phyloP scores from a whole-genome alignment of 495 filamentous ascomycete genomes.

The Rhypophila decipiens region DNA sequence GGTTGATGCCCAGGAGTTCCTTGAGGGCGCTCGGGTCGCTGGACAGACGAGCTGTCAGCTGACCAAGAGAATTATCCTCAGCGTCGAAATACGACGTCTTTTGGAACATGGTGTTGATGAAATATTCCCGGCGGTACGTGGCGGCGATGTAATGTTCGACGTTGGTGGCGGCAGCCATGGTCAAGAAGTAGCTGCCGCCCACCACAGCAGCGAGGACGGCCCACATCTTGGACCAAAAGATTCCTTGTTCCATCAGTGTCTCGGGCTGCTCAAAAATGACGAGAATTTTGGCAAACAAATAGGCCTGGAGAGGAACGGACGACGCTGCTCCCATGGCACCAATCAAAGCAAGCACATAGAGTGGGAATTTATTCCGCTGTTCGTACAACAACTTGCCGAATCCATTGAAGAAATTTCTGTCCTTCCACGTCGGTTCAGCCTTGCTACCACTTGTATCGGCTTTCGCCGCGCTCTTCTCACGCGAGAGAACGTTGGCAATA shows the following conservation, averaged over 20 bases:
- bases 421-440: slow-evolving; percentile 23
- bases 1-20: slow-evolving; percentile 54
- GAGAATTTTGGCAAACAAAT: slow-evolving; percentile 38
- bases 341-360: slow-evolving; percentile 29
- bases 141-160: slow-evolving; percentile 37
- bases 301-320: slow-evolving; percentile 35
- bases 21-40: slow-evolving; percentile 56
- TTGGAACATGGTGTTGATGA: slow-evolving; percentile 50
- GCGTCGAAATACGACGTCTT: slow-evolving; percentile 60
- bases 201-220: slow-evolving; percentile 33
- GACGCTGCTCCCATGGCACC: slow-evolving; percentile 34
- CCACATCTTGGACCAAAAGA: slow-evolving; percentile 48
- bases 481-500: slow-evolving; percentile 29
- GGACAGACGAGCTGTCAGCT: slow-evolving; percentile 52
- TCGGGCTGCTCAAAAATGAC: slow-evolving; percentile 30
- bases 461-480: slow-evolving; percentile 42
- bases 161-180: slow-evolving; percentile 24
- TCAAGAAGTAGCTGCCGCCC: slow-evolving; percentile 34
- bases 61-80: slow-evolving; percentile 55
- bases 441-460: slow-evolving; percentile 21
- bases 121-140: slow-evolving; percentile 52
- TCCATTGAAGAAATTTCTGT: slow-evolving; percentile 32
- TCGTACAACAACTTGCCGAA: slow-evolving; percentile 44
- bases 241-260: slow-evolving; percentile 21
- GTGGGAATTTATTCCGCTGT: slow-evolving; percentile 30